Conservation (phyloP, 2,329 filamentous ascomycete genomes). For the Fusarium haematococcum region DNA sequence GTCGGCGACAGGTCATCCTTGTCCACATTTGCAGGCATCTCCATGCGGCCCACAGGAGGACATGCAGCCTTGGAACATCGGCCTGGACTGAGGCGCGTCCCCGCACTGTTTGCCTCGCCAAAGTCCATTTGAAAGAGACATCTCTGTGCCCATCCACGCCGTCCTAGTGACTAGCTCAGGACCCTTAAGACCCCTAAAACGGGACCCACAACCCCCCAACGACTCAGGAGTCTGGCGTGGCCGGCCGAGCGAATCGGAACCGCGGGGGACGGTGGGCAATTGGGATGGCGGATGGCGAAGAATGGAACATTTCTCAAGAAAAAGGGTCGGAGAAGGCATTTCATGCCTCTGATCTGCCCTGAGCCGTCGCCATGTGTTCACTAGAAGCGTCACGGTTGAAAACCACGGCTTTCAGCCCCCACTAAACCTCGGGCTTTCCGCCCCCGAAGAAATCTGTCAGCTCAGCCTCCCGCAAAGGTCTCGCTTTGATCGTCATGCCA, state of each 20-base stretch:
- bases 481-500: not conserved
- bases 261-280: not conserved
- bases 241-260: conserved; percentile 32
- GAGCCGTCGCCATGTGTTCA: conserved; percentile 13
- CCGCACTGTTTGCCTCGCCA: conserved; percentile 39
- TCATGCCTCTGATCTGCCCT: not conserved
- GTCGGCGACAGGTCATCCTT: conserved; percentile 25
- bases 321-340: conserved; percentile 6
- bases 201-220: conserved; percentile 24
- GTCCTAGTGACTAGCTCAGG: not conserved
- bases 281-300: conserved; percentile 23
- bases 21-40: conserved; percentile 10
- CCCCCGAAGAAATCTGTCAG: conserved; percentile 9
- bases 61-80: conserved; percentile 18
- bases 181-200: conserved; percentile 33
- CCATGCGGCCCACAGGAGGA: conserved; percentile 15
- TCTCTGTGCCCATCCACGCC: not conserved
- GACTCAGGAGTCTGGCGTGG: conserved; percentile 33
- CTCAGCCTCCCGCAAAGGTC: not conserved
- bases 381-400: not conserved
- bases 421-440: conserved; percentile 25
- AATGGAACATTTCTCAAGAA: conserved; percentile 20
- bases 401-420: not conserved
- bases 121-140: conserved; percentile 25
- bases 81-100: conserved; percentile 14